phyloP scores from a whole-genome alignment of 495 filamentous ascomycete species.

The Penicillium goetzii region DNA sequence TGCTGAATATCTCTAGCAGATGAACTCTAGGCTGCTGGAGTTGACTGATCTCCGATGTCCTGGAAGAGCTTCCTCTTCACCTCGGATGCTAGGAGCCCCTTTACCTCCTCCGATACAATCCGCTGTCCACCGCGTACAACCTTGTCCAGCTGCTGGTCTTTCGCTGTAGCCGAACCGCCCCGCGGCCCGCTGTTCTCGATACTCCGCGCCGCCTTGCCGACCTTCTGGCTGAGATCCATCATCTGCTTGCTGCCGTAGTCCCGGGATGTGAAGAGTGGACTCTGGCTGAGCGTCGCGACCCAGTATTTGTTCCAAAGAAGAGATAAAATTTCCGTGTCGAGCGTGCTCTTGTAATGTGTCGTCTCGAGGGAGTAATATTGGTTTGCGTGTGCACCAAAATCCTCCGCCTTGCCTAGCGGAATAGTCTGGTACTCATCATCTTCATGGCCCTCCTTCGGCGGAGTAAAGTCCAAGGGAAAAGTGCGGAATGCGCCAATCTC shows the following conservation, averaged over 20 bases:
- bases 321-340: slow-evolving; percentile 83
- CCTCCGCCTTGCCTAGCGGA: slow-evolving; percentile 87
- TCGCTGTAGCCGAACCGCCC: slow-evolving; percentile 30
- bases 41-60: slow-evolving; percentile 51
- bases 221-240: slow-evolving; percentile 79
- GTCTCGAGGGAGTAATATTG: slow-evolving; percentile 91
- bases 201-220: slow-evolving; percentile 61
- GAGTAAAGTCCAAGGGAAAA: slow-evolving; percentile 76
- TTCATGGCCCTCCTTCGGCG: slow-evolving; percentile 47
- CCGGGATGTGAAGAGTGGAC: slow-evolving; percentile 87
- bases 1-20: not conserved
- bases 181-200: slow-evolving; percentile 48
- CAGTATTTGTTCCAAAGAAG: slow-evolving; percentile 99
- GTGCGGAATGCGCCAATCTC: slow-evolving; percentile 98
- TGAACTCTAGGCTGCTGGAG: slow-evolving; percentile 17
- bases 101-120: slow-evolving; percentile 83
- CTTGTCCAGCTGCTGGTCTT: slow-evolving; percentile 75
- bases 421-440: slow-evolving; percentile 66
- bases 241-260: slow-evolving; percentile 95
- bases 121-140: slow-evolving; percentile 77
- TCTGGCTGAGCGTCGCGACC: slow-evolving; percentile 97
- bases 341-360: slow-evolving; percentile 87
- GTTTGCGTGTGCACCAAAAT: slow-evolving; percentile 90
- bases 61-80: slow-evolving; percentile 88
- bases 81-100: slow-evolving; percentile 78